These are phyloP conservation scores for Sugiyamaella qingdaonensis DNA, from an alignment of 805 yeast species.

Conservation along the genomic window DNA sequence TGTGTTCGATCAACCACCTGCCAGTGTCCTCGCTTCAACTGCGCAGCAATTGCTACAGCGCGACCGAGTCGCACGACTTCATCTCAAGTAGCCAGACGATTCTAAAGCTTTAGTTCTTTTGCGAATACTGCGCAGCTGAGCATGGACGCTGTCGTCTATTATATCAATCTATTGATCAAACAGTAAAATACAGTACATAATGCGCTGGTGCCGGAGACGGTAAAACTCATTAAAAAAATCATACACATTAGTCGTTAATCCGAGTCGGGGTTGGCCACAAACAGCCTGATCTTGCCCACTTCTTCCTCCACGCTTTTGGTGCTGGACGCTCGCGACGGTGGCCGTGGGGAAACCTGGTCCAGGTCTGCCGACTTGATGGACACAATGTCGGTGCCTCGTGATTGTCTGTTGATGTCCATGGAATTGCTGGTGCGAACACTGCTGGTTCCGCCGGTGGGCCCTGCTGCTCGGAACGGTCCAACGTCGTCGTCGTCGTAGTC, in stretches of 20 bases:
- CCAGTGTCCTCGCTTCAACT: no score
- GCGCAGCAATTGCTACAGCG: no score
- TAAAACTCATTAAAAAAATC: not conserved
- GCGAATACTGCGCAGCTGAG: no score
- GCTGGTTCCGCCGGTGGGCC: conserved; percentile 2
- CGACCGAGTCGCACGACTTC: no score
- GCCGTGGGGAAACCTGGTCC: not conserved
- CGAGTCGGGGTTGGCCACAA: conserved; percentile 39
- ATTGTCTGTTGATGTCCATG: conserved; percentile 2
- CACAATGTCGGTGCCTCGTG: not conserved
- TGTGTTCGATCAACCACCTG: no score
- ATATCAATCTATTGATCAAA: not conserved
- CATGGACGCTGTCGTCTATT: no score
- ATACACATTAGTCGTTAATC: conserved; percentile 13
- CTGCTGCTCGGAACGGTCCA: not conserved
- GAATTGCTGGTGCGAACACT: conserved; percentile 4
- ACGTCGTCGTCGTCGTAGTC: conserved; percentile 52
- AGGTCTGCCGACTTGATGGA: conserved; percentile 4
- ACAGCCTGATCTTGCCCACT: conserved; percentile 32
- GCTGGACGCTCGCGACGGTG: conserved; percentile 21
- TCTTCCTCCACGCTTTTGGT: conserved; percentile 32
- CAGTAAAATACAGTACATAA: not conserved
- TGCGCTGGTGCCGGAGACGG: not conserved
- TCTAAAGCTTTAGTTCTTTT: no score
- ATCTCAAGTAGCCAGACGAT: no score